Evolutionary conservation across 73 alveolate species (phyloP), one percentile per base, ranked within the genome.

Genomic region (Tetrahymena thermophila): DNA sequence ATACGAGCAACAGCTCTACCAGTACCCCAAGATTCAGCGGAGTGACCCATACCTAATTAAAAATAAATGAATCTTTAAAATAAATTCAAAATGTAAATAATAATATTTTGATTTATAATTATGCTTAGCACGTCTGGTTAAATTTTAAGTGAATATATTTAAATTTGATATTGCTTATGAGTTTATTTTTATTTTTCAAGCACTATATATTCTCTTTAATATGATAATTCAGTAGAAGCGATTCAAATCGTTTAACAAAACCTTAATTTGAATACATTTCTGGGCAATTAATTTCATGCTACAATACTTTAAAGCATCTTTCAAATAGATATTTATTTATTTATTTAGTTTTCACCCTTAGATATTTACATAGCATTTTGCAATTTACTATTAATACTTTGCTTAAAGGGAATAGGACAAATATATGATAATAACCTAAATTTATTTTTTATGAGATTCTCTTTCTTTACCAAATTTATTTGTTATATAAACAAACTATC

Each of bases 21-120:
- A 40, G 99, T 99, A 95, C 99, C 99, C 99, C 99, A 99, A 56
- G 99, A 99, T 96, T 99, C 99, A 56, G 99, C 99, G 43, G 99
- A 97, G 96, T 99, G 98, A 96, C 97, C 98, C 97, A 97, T 98
- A 94, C 99, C 99, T 35, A 99, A 99, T 43, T 42, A 94, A 71
- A 89, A 71, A 71, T 23, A 23, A 71, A 71, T 71, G 31, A 71
- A n/a, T n/a, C 35, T 19, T 71, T 71, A 71, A 31, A n/a, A 71
- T 28, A 71, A 31, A 28, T 71, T 28, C 37, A 19, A 15, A 71
- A 19, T 23, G 17, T 19, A 50, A 50, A 19, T 50, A 50, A 50
- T 16, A 19, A 50, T 19, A 10, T 50, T 50, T 19, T 2, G 28
- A 50, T 50, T 50, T 50, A 19, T 50, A 50, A 50, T 19, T 50